Evolutionary conservation across 2,329 filamentous ascomycete species (phyloP), one percentile per base, ranked within the genome.

Genomic region (Fusarium hostae): DNA sequence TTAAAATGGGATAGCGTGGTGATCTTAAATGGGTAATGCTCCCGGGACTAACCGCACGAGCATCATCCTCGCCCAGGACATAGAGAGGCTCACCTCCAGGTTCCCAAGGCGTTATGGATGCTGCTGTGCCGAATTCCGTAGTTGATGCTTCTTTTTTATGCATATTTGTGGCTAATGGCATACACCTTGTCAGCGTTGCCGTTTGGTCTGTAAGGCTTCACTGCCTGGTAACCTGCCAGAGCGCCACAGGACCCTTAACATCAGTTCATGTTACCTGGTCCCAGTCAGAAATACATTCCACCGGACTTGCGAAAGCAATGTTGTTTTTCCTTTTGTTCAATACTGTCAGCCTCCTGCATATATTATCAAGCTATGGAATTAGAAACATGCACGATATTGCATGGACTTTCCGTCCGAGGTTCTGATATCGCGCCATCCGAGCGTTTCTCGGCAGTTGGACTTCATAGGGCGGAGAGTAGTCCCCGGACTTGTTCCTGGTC

Each of bases 291-390:
- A n/a, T 20, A 10, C 9, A 9, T 20, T 20, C 18, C 9, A 11
- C n/a, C 20, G 16, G 18, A 2, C 20, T n/a, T 22, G 4, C 20
- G 11, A 1, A 20, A 4, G 6, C 4, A 15, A 9, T 6, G 1
- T 10, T 47, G 4, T 8, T 16, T 45, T 30, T 11, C 6, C 22
- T 18, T 3, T 4, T 32, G 11, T 16, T 7, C 2, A 24, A 18
- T 2, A 9, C 13, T 20, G 15, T 6, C 24, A 50, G n/a, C 8
- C 20, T 24, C 8, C 0, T 9, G 3, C 16, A 7, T n/a, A 40
- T 22, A 10, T 3, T 9, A 24, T 24, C 8, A 15, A 41, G 16
- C 6, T 5, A 6, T 16, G n/a, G 6, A 24, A 9, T 6, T 11
- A 2, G 18, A 18, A 39, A 11, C 9, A 5, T 9, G 24, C 6